Conservation (phyloP, 148 eudicot species). For the Chenopodium quinoa region DNA sequence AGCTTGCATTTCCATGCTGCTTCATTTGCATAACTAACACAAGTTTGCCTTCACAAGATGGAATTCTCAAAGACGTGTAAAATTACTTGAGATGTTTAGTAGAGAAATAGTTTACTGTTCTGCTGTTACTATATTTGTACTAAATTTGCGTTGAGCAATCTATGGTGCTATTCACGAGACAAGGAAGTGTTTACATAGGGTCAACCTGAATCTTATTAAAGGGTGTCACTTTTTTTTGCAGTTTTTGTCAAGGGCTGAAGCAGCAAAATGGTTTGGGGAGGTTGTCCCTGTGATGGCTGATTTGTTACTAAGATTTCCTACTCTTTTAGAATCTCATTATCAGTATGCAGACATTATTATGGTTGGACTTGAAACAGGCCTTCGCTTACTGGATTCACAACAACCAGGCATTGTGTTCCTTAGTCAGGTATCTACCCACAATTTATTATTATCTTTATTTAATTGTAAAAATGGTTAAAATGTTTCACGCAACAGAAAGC, state of each 20-base stretch:
- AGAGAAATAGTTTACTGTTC: background rate
- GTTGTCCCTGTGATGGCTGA: conserved; percentile 68
- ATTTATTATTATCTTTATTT: background rate
- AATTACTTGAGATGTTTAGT: background rate
- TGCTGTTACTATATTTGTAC: background rate
- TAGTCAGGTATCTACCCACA: conserved; percentile 53
- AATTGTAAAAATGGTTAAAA: background rate
- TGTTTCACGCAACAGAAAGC: background rate
- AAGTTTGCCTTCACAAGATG: background rate
- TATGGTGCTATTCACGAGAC: background rate
- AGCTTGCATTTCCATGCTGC: background rate
- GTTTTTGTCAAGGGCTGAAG: conserved; percentile 68
- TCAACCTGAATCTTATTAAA: background rate
- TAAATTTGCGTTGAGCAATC: background rate
- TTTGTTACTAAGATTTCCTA: conserved; percentile 59
- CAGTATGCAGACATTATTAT: conserved; percentile 37
- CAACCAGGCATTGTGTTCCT: conserved; percentile 72
- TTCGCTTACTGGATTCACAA: conserved; percentile 76
- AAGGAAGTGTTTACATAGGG: background rate
- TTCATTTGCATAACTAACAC: background rate
- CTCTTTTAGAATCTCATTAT: conserved; percentile 70
- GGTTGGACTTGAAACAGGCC: conserved; percentile 53
- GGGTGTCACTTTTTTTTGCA: conserved; percentile 31
- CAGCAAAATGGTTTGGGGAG: conserved; percentile 71
- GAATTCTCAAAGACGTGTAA: background rate